phyloP scores from a whole-genome alignment of 768 basidiomycete genomes.

The Tylopilus subfusipes region DNA sequence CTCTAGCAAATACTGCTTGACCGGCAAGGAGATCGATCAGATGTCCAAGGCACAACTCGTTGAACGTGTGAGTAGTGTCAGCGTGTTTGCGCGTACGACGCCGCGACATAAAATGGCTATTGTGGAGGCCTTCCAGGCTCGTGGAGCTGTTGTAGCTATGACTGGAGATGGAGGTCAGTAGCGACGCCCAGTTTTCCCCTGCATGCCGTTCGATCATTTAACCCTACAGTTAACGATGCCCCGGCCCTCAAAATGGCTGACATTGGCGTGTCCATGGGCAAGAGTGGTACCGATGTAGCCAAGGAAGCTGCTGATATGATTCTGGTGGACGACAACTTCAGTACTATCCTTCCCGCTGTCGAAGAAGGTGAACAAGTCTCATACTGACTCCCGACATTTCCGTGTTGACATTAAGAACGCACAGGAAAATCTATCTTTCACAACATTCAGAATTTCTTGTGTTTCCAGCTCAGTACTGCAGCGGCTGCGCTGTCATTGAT shows the following conservation, averaged over 20 bases:
- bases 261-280: constrained; percentile 97
- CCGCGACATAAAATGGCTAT: constrained; percentile 98
- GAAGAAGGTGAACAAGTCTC: constrained; percentile 66
- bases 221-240: constrained; percentile 78
- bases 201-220: neutral
- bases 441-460: constrained; percentile 97
- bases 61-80: constrained; percentile 77
- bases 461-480: constrained; percentile 97
- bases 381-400: neutral
- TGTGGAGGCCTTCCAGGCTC: constrained; percentile 86
- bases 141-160: constrained; percentile 93
- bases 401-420: neutral
- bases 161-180: constrained; percentile 89
- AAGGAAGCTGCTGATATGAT: constrained; percentile 98
- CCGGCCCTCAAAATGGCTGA: constrained; percentile 98
- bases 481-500: constrained; percentile 94
- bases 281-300: constrained; percentile 97
- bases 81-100: constrained; percentile 93
- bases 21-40: constrained; percentile 80
- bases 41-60: constrained; percentile 77
- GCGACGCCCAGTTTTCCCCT: constrained; percentile 28
- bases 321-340: constrained; percentile 96
- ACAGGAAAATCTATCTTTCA: constrained; percentile 96
- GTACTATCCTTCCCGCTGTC: constrained; percentile 88
- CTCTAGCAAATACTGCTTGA: constrained; percentile 50